These are phyloP conservation scores for Sungouiella thailandica DNA, from an alignment of 805 yeast genomes.

Conservation along the genomic window DNA sequence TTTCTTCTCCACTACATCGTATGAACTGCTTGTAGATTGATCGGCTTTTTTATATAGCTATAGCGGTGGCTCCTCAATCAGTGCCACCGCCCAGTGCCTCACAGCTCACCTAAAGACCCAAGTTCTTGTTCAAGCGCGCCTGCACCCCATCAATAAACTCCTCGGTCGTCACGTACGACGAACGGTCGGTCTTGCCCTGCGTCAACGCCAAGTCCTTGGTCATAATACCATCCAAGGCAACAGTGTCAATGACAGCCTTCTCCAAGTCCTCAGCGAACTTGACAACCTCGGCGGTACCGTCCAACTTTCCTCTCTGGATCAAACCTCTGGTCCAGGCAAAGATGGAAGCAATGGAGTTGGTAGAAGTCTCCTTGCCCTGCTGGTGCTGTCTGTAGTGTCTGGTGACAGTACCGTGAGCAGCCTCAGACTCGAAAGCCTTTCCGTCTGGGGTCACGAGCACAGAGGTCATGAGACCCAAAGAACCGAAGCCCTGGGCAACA, in stretches of 20 bases:
- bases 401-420: conserved; percentile 86
- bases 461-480: conserved; percentile 80
- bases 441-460: conserved; percentile 82
- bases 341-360: conserved; percentile 80
- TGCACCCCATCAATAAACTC: conserved; percentile 79
- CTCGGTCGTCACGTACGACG: conserved; percentile 64
- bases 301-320: conserved; percentile 75
- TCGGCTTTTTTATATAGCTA: too few species aligned
- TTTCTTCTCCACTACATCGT: too few species aligned
- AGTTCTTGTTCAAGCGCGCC: conserved; percentile 40
- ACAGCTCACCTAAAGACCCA: conserved; percentile 2
- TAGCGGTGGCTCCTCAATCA: too few species aligned
- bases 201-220: conserved; percentile 80
- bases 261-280: conserved; percentile 63
- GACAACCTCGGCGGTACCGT: conserved; percentile 65
- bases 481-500: conserved; percentile 85
- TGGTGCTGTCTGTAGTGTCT: conserved; percentile 82
- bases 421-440: conserved; percentile 79
- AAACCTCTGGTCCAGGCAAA: conserved; percentile 87
- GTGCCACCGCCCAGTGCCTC: too few species aligned
- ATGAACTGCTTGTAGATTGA: too few species aligned
- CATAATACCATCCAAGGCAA: conserved; percentile 70
- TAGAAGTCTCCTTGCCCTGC: conserved; percentile 77
- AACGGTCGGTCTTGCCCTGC: conserved; percentile 56
- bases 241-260: conserved; percentile 65